Percentiles rank a stretch among this genome's conserved stretches.
Evolutionary conservation across 2,329 filamentous ascomycete genomes (phyloP).

Genomic region (Xylariomycetidae sp.): DNA sequence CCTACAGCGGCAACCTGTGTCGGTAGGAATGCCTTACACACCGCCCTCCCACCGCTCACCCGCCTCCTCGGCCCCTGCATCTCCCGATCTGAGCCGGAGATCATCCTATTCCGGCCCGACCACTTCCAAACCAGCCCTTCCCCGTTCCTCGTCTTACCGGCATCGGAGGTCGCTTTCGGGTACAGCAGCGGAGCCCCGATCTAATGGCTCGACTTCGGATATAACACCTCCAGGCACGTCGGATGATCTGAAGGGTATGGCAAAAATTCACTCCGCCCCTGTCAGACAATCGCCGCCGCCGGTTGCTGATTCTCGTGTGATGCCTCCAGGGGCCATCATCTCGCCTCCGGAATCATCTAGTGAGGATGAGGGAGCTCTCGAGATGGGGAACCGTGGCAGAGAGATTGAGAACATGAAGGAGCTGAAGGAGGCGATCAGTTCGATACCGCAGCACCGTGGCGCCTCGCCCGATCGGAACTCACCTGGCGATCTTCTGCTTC

Average conservation of each 20-base stretch:
- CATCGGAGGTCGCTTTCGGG: slow-evolving; percentile 55
- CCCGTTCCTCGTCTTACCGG: slow-evolving; percentile 60
- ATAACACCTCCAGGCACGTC: slow-evolving; percentile 44
- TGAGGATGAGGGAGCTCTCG: slow-evolving; percentile 65
- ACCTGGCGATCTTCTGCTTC: slow-evolving; percentile 29
- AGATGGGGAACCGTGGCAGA: slow-evolving; percentile 36
- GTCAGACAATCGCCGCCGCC: slow-evolving; percentile 82
- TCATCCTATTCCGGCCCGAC: slow-evolving; percentile 43
- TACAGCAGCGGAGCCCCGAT: slow-evolving; percentile 9
- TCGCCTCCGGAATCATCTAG: slow-evolving; percentile 88
- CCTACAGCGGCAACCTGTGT: slow-evolving; percentile 22
- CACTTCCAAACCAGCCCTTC: slow-evolving; percentile 45
- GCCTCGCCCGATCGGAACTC: slow-evolving; percentile 45
- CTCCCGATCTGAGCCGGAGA: slow-evolving; percentile 52
- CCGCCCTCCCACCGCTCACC: slow-evolving; percentile 65
- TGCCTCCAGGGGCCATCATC: slow-evolving; percentile 79
- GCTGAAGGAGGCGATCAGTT: slow-evolving; percentile 75
- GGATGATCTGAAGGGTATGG: slow-evolving; percentile 42
- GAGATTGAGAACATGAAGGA: slow-evolving; percentile 53
- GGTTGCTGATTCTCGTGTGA: slow-evolving; percentile 61
- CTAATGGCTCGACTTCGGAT: slow-evolving; percentile 30
- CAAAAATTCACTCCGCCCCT: slow-evolving; percentile 39
- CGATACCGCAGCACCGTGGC: slow-evolving; percentile 62
- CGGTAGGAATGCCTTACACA: slow-evolving; percentile 76
- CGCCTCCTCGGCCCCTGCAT: slow-evolving; percentile 50